These are phyloP conservation scores for Torulaspora globosa DNA, from an alignment of 1,139 yeast genomes.

Conservation along the genomic window DNA sequence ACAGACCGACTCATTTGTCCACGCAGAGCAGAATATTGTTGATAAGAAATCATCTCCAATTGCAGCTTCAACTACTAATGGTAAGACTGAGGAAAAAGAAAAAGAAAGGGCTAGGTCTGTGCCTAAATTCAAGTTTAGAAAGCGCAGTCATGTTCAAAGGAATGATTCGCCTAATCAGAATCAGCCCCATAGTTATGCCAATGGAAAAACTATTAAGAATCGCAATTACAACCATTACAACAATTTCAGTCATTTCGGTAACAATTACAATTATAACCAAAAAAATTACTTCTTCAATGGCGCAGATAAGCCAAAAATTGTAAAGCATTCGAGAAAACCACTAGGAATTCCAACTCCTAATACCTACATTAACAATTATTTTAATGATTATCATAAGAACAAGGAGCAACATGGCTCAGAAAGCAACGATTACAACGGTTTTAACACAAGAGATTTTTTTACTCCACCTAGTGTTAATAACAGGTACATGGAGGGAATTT, in stretches of 20 bases:
- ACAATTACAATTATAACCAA: constrained; percentile 21
- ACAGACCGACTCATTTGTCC: neutral
- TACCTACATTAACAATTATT: constrained; percentile 39
- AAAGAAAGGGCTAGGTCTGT: constrained; percentile 30
- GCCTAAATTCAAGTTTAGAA: constrained; percentile 29
- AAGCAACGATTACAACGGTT: constrained; percentile 25
- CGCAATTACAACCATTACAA: constrained; percentile 17
- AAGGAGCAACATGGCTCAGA: constrained; percentile 18
- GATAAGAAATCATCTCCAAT: neutral
- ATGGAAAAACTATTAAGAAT: constrained; percentile 14
- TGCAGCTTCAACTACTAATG: neutral
- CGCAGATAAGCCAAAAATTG: constrained; percentile 38
- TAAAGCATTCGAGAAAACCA: constrained; percentile 55
- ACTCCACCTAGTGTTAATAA: constrained; percentile 73
- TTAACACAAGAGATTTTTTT: constrained; percentile 65
- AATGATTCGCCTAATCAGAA: constrained; percentile 4
- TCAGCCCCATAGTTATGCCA: constrained; percentile 4
- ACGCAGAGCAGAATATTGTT: constrained; percentile 1
- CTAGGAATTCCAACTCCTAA: constrained; percentile 58
- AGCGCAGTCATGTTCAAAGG: constrained; percentile 21
- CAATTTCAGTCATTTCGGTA: constrained; percentile 14
- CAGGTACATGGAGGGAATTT: constrained; percentile 68
- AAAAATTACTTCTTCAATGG: constrained; percentile 30
- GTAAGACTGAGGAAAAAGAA: constrained; percentile 8
- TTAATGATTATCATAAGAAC: constrained; percentile 36